phyloP scores from a whole-genome alignment of 1,284 basidiomycete species.

The Irpex sp. region DNA sequence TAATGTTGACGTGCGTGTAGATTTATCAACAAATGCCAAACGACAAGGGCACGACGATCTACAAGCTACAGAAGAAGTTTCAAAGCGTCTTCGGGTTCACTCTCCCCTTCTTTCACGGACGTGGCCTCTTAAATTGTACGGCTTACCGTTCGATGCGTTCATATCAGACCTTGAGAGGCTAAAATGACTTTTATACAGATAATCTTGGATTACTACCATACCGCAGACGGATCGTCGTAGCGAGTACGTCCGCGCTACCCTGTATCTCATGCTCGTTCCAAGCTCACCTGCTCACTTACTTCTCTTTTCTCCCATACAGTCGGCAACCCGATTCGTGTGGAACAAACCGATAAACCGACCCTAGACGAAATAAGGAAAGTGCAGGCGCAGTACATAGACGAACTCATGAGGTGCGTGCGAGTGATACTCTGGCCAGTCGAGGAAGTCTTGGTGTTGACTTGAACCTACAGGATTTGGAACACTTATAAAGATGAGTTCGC shows the following conservation, averaged over 20 bases:
- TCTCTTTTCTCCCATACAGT: slow-evolving; percentile 38
- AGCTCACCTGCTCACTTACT: background rate
- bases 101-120: slow-evolving; percentile 89
- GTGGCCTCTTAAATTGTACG: slow-evolving; percentile 85
- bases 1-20: slow-evolving; percentile 31
- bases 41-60: slow-evolving; percentile 86
- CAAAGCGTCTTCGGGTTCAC: slow-evolving; percentile 94
- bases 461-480: slow-evolving; percentile 77
- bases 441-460: too few relatives aligned
- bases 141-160: background rate
- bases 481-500: slow-evolving; percentile 88
- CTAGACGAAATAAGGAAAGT: slow-evolving; percentile 76
- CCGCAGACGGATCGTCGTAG: slow-evolving; percentile 89
- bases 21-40: slow-evolving; percentile 97
- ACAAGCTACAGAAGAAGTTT: slow-evolving; percentile 84
- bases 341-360: slow-evolving; percentile 73
- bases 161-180: too few relatives aligned
- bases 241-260: slow-evolving; percentile 56
- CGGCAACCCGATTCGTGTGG: slow-evolving; percentile 83
- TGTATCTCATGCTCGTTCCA: background rate
- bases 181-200: slow-evolving; percentile 39
- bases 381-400: slow-evolving; percentile 87
- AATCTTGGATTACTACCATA: slow-evolving; percentile 92
- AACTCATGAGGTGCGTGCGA: slow-evolving; percentile 72
- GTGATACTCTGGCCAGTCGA: background rate